Evolutionary conservation across 129 eudicot species (phyloP), one percentile per base, ranked within the genome.

Genomic region (Pittosporum tobira): DNA sequence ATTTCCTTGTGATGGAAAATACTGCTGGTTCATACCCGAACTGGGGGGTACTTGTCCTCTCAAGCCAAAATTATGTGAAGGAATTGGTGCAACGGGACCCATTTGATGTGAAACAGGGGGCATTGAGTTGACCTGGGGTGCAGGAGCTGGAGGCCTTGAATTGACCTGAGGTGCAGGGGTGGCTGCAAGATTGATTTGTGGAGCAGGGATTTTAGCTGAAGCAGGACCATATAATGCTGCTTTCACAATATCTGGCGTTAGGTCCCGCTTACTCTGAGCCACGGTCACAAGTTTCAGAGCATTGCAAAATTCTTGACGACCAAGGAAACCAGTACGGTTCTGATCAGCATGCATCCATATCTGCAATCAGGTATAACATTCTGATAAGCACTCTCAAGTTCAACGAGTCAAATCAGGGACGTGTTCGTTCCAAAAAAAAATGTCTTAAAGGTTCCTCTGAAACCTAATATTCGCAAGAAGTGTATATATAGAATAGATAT

Each of bases 331-430:
- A 62, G 76, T 79, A 54, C 74, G 88, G 61, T 71, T 81, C 73
- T 82, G 91, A 68, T 89, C 97, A 64, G 97, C 97, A 73, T 82
- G 80, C 77, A 57, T 80, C 97, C 97, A 90, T 79, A 90, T 85
- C 97, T 90, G 86, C 76, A 81, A 64, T 47, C 47, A 71, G 63
- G 60, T 46, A 45, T 25, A 54, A 58, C 25, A 47, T 34, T 42
- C 29, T 19, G n/a, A 57, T 63, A 21, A 70, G 45, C 26, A 45
- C 43, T 34, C 43, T 34, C 29, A 38, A 37, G 15, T 28, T 26
- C n/a, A 47, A 28, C n/a, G 42, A 12, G 40, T 27, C 40, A 29
- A n/a, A 34, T 34, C 7, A 34, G n/a, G 37, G 42, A 54, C 25
- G 29, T n/a, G 28, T 34, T 6, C 11, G 10, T 34, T 34, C 15